phyloP scores from a whole-genome alignment of 2,329 filamentous ascomycete species.

The Fusarium burgessii region DNA sequence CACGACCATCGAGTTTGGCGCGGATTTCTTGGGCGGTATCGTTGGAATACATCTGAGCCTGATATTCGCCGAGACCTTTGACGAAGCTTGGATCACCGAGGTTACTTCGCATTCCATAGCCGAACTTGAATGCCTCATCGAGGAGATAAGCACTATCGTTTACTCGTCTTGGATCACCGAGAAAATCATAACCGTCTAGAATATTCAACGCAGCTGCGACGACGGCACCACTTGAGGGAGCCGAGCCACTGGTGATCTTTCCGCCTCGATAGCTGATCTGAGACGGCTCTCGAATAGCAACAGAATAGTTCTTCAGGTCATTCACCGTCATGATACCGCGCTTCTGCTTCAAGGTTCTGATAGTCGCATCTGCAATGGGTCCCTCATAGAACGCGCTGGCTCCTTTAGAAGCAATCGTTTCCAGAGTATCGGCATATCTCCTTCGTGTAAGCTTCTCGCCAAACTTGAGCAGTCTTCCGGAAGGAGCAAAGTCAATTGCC shows the following conservation, averaged over 20 bases:
- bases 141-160: constrained; percentile 79
- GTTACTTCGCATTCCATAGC: constrained; percentile 78
- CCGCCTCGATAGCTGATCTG: constrained; percentile 76
- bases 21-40: constrained; percentile 66
- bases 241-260: constrained; percentile 74
- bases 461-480: constrained; percentile 72
- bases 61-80: constrained; percentile 67
- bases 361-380: constrained; percentile 75
- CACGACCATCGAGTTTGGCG: constrained; percentile 58
- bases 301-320: constrained; percentile 78
- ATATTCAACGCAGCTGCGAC: constrained; percentile 80
- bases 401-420: constrained; percentile 74
- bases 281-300: constrained; percentile 71
- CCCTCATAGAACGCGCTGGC: constrained; percentile 78
- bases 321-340: constrained; percentile 83
- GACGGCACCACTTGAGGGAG: constrained; percentile 80
- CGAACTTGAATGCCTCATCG: constrained; percentile 87
- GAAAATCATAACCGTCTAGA: constrained; percentile 75
- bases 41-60: constrained; percentile 73
- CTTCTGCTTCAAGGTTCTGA: constrained; percentile 70
- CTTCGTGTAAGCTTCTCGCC: constrained; percentile 82
- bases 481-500: constrained; percentile 87
- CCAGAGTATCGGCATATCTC: constrained; percentile 79
- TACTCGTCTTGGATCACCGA: constrained; percentile 66
- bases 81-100: constrained; percentile 84